Evolutionary conservation across 169 alveolate species (phyloP).

Genomic region (Plasmodium fragile): DNA sequence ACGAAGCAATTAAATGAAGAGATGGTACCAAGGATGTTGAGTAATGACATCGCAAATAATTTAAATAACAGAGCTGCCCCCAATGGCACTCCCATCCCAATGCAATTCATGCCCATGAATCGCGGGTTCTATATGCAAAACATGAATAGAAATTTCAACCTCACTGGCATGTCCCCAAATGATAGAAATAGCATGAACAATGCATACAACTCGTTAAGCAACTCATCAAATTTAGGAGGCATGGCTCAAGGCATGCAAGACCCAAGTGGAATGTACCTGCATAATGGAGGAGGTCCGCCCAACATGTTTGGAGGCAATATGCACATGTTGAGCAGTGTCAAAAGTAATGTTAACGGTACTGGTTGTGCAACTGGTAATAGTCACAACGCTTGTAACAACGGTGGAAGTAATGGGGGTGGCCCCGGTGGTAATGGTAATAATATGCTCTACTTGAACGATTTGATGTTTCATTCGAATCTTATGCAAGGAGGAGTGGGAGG

Average conservation of each 20-base stretch:
- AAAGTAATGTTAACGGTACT: not conserved
- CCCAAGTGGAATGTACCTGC: slow-evolving; percentile 9
- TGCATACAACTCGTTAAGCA: slow-evolving; percentile 4
- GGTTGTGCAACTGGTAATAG: not conserved
- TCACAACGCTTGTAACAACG: not conserved
- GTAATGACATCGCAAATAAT: slow-evolving; percentile 26
- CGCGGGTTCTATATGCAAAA: slow-evolving; percentile 57
- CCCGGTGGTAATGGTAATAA: not conserved
- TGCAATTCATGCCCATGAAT: slow-evolving; percentile 61
- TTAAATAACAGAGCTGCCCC: slow-evolving; percentile 39
- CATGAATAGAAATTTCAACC: slow-evolving; percentile 54
- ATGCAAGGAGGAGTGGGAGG: slow-evolving; percentile 16
- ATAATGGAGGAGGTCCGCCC: not conserved
- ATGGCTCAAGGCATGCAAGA: slow-evolving; percentile 32
- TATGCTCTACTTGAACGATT: slow-evolving; percentile 48
- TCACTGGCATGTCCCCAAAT: not conserved
- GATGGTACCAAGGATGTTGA: slow-evolving; percentile 8
- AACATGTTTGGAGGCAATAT: not conserved
- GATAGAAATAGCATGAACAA: slow-evolving; percentile 40
- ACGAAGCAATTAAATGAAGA: slow-evolving; percentile 66
- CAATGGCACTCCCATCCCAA: slow-evolving; percentile 29
- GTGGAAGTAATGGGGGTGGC: not conserved
- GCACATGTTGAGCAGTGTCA: slow-evolving; percentile 13
- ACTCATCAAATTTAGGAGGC: slow-evolving; percentile 11
- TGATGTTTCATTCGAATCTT: slow-evolving; percentile 46